Evolutionary conservation across 441 rosid species (phyloP).

Genomic region (Jatropha podagrica): DNA sequence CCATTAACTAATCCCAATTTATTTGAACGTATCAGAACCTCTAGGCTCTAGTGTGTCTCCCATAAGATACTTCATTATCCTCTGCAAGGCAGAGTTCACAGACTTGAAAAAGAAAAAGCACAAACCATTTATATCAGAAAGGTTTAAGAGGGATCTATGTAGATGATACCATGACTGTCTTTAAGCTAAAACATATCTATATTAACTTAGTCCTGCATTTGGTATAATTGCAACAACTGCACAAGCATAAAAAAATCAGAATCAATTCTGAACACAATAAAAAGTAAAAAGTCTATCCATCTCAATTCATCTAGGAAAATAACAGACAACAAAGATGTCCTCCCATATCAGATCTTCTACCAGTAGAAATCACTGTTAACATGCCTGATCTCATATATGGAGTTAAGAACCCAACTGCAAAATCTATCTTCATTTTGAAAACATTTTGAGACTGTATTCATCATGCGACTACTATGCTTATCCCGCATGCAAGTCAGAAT

Average conservation of each 20-base stretch:
- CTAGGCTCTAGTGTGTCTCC: neutral
- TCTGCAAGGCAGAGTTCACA: neutral
- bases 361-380: no score
- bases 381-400: no score
- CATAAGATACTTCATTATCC: neutral
- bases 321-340: neutral
- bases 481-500: neutral
- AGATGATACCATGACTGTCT: neutral
- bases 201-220: neutral
- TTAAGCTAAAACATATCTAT: neutral
- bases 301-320: neutral
- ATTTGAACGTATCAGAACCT: neutral
- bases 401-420: neutral
- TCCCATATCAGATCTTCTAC: no score
- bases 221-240: neutral
- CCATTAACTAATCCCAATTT: neutral
- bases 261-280: neutral
- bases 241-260: neutral
- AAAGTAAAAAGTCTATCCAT: neutral
- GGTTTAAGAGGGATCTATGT: neutral
- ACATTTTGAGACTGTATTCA: no score
- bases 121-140: neutral
- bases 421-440: no score
- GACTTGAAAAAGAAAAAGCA: neutral
- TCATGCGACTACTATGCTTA: neutral